Evolutionary conservation across 2,329 filamentous ascomycete species (phyloP).

Genomic region (Rosellinia necatrix): DNA sequence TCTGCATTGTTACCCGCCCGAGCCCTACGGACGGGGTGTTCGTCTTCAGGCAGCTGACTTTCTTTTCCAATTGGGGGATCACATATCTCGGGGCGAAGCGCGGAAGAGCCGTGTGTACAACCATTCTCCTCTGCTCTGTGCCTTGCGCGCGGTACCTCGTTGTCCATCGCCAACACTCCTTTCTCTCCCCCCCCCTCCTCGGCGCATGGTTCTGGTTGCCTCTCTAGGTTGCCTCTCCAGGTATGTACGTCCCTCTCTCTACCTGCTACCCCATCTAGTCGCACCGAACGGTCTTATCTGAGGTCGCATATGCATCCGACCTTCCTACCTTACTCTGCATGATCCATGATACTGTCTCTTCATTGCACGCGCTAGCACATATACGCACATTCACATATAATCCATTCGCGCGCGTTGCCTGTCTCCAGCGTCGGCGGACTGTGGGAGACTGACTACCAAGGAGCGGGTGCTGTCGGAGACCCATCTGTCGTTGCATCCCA

Average conservation of each 20-base stretch:
- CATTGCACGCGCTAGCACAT: conserved; percentile 19
- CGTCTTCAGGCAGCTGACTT: conserved; percentile 13
- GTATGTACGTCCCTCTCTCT: conserved; percentile 22
- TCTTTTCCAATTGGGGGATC: conserved; percentile 15
- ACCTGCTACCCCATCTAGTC: conserved; percentile 6
- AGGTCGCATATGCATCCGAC: conserved; percentile 27
- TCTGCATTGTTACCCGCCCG: conserved; percentile 20
- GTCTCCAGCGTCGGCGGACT: conserved; percentile 17
- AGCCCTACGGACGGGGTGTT: conserved; percentile 23
- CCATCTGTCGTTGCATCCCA: conserved; percentile 1
- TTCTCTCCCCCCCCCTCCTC: too few relatives aligned
- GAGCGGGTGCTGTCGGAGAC: conserved; percentile 23
- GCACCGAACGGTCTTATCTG: conserved; percentile 18
- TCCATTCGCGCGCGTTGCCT: conserved; percentile 13
- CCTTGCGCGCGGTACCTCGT: conserved; percentile 22
- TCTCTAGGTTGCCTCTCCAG: conserved; percentile 9
- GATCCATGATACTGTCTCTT: conserved; percentile 25
- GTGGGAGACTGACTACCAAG: conserved; percentile 11
- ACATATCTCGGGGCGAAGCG: conserved; percentile 14
- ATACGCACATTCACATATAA: conserved; percentile 5
- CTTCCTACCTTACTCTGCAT: conserved; percentile 22
- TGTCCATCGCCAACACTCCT: conserved; percentile 13
- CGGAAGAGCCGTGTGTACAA: conserved; percentile 3
- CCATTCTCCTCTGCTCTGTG: conserved; percentile 9
- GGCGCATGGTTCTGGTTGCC: conserved; percentile 10